These are phyloP conservation scores for Ophiostoma perfectum DNA, from an alignment of 2,329 filamentous ascomycete genomes.

Conservation along the genomic window DNA sequence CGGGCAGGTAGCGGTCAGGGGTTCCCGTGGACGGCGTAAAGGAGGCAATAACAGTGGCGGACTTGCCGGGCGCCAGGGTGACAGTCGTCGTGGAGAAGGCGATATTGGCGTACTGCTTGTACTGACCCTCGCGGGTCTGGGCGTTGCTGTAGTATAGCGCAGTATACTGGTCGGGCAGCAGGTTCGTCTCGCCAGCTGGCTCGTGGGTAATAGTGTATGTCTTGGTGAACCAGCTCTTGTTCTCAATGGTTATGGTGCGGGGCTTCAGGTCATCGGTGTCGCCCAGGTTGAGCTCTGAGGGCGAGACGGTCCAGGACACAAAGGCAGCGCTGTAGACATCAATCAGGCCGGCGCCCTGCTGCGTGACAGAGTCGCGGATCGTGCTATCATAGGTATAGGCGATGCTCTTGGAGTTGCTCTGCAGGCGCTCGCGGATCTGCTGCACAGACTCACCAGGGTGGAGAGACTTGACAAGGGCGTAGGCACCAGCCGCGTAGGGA, in stretches of 20 bases:
- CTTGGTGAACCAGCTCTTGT: background rate
- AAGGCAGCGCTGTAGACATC: background rate
- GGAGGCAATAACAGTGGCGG: background rate
- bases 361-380: background rate
- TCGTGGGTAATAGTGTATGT: background rate
- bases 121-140: background rate
- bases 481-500: background rate
- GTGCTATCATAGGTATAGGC: background rate
- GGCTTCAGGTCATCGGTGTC: background rate
- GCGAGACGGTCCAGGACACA: background rate
- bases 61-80: background rate
- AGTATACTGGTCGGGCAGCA: background rate
- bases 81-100: background rate
- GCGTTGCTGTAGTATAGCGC: background rate
- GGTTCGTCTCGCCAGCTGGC: background rate
- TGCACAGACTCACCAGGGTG: background rate
- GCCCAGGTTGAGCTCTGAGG: background rate
- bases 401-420: constrained; percentile 1
- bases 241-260: background rate
- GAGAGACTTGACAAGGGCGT: background rate
- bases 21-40: background rate
- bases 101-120: background rate
- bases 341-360: background rate
- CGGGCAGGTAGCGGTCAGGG: background rate
- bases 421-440: constrained; percentile 1